Base-by-base conservation (phyloP, 148 eudicot species). In the Euryodendron excelsum region DNA sequence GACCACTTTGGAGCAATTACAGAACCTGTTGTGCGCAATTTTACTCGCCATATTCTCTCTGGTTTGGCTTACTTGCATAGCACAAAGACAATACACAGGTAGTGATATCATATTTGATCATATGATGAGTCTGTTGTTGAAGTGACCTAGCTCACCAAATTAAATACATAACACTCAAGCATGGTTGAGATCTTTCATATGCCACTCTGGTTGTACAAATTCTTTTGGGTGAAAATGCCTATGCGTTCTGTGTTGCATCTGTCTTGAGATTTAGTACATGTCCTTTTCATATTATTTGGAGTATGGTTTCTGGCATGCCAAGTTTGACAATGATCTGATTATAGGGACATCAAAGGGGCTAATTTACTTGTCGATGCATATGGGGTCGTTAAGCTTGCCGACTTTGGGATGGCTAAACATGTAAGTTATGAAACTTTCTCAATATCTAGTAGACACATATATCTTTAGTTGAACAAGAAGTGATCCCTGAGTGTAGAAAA, bases 321-420 rank as follows among this genome's bases (percentile, higher is more conserved):
- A 76, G 20, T 75, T 61, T 39, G 23, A 50, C 33, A 44, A 1
- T 28, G 18, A 44, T 31, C 30, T 47, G 27, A 77, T 77, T 82
- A 50, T 75, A 95, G 99, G 92, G 99, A 95, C 76, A 93, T 95
- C 56, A 95, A 95, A 88, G 96, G 96, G 61, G 99, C 97, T 56
- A 95, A 95, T 84, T 86, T 95, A 80, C 99, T 95, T 73, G 99
- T 95, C 41, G 97, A 95, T 87, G 88, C 90, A 76, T 82, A 85
- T 66, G 99, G 99, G 69, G 97, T 95, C 47, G 99, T 95, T 73
- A 95, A 95, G 85, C 98, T 95, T 82, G 99, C 99, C 15, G 99
- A 95, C 81, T 95, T 95, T 86, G 99, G 99, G 76, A 95, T 89
- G 97, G 96, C 99, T 14, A 95, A 93, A 80, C 97, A 89, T 90